Percentiles rank a stretch among this genome's conserved stretches.
Evolutionary conservation across 352 stramenopile genomes (phyloP).

Genomic region (Phytopythium cucurbitacearum): DNA sequence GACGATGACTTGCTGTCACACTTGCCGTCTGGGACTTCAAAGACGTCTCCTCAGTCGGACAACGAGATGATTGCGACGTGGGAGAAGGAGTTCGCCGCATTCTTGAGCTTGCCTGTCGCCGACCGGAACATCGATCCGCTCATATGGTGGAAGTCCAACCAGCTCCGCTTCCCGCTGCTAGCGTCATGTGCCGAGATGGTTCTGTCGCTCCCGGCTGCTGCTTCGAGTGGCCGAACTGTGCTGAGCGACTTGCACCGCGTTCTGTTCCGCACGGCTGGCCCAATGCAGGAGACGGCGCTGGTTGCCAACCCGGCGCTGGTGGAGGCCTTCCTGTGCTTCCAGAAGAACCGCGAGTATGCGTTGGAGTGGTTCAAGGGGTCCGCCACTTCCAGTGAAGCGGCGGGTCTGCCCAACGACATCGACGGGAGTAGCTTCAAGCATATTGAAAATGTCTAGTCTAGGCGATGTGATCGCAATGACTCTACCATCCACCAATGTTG

Average conservation of each 20-base stretch:
- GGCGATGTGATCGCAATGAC: not conserved
- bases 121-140: conserved; percentile 75
- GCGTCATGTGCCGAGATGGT: conserved; percentile 75
- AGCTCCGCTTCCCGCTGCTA: conserved; percentile 73
- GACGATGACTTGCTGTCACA: conserved; percentile 74
- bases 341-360: conserved; percentile 75
- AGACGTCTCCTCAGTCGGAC: conserved; percentile 32
- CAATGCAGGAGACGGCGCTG: conserved; percentile 32
- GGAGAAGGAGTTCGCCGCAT: conserved; percentile 73
- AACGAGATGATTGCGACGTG: conserved; percentile 60
- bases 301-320: conserved; percentile 46
- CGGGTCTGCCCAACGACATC: conserved; percentile 18
- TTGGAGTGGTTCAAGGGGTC: conserved; percentile 73
- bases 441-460: conserved; percentile 60
- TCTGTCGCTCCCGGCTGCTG: conserved; percentile 56
- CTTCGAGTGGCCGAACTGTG: conserved; percentile 54
- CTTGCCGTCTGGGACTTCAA: conserved; percentile 53
- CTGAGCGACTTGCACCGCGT: conserved; percentile 44
- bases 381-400: conserved; percentile 12
- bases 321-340: conserved; percentile 77
- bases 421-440: conserved; percentile 59
- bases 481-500: too few species aligned
- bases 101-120: conserved; percentile 64
- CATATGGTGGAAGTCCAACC: conserved; percentile 73
- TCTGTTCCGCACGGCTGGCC: conserved; percentile 52